These are phyloP conservation scores for Blastocystis hominis DNA, from an alignment of 352 stramenopile species.

Conservation along the genomic window DNA sequence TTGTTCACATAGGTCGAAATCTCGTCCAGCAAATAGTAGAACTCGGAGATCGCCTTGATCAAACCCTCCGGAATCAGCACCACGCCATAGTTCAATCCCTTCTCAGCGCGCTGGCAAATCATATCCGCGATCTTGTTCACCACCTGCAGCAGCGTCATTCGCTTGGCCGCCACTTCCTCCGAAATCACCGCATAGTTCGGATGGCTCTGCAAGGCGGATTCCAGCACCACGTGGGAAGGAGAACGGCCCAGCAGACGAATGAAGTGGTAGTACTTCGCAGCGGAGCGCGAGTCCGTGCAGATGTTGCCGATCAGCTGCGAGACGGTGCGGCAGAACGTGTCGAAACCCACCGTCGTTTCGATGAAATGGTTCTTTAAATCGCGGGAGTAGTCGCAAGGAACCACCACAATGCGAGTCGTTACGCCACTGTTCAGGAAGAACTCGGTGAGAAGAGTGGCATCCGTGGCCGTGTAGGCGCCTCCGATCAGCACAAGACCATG, in stretches of 20 bases:
- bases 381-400: constrained; percentile 66
- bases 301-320: too few relatives aligned
- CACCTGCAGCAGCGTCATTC: constrained; percentile 58
- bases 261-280: constrained; percentile 68
- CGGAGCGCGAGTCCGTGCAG: constrained; percentile 61
- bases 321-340: constrained; percentile 62
- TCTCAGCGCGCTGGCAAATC: constrained; percentile 58
- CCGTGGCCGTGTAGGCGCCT: constrained; percentile 66
- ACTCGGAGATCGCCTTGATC: constrained; percentile 66
- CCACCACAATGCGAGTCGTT: constrained; percentile 61
- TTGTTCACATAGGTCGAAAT: constrained; percentile 62
- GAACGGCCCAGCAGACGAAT: constrained; percentile 62
- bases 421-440: constrained; percentile 63
- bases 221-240: constrained; percentile 64
- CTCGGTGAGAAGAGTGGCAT: constrained; percentile 65
- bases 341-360: constrained; percentile 65
- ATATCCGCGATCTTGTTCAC: constrained; percentile 59
- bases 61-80: constrained; percentile 66
- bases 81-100: constrained; percentile 65
- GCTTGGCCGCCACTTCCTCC: neutral
- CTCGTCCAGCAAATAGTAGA: constrained; percentile 63
- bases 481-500: constrained; percentile 66
- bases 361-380: constrained; percentile 67
- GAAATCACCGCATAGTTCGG: constrained; percentile 61
- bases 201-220: constrained; percentile 63